Conservation (phyloP, 257 asterid genomes). For the Nicotiana noctiflora region DNA sequence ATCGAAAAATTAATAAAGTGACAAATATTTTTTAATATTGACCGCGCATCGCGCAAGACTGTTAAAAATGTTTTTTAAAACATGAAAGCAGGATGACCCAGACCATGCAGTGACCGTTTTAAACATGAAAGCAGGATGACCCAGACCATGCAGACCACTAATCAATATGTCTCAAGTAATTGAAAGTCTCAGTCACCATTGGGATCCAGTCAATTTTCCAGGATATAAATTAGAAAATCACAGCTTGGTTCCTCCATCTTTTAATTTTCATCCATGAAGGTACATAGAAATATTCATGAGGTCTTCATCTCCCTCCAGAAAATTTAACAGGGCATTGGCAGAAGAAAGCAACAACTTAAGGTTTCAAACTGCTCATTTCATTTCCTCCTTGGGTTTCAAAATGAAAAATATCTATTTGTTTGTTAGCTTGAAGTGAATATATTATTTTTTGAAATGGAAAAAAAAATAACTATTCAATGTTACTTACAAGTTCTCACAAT, state of each 20-base stretch:
- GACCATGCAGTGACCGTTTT: not conserved
- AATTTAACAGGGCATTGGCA: not conserved
- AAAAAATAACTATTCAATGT: not conserved
- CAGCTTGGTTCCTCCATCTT: conserved; percentile 1
- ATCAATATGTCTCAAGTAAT: not conserved
- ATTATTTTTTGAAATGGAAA: no score
- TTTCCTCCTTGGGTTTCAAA: not conserved
- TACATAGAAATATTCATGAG: not conserved
- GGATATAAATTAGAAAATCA: not conserved
- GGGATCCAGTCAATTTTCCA: not conserved
- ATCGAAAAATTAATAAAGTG: no score
- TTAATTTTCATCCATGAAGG: conserved; percentile 5
- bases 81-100: not conserved
- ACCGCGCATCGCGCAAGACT: no score
- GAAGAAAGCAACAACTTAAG: not conserved
- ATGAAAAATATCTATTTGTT: not conserved
- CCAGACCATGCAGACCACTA: not conserved
- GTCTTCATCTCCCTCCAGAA: not conserved
- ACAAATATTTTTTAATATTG: no score
- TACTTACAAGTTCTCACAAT: not conserved
- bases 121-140: not conserved
- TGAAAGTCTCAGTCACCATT: not conserved
- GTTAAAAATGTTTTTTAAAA: not conserved
- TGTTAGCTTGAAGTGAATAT: not conserved
- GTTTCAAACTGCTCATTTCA: not conserved